Conservation (phyloP, 176 grass and related monocot genomes). For the Metroxylon sagu region DNA sequence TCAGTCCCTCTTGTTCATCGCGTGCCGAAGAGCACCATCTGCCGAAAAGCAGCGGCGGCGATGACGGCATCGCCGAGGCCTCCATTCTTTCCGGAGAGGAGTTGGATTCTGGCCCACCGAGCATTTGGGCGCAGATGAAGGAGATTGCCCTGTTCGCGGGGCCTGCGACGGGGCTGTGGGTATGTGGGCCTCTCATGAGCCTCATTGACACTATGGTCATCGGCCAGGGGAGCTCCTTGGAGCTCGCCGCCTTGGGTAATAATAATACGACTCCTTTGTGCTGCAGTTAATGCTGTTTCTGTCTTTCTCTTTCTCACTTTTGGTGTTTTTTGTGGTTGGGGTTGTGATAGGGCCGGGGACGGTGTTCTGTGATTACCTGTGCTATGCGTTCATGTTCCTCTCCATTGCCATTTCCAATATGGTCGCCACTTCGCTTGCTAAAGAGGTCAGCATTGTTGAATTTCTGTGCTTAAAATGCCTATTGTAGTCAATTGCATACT, state of each 20-base stretch:
- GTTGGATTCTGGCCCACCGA: not conserved
- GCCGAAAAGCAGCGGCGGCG: not conserved
- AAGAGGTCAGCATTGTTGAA: slow-evolving; percentile 37
- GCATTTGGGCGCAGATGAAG: slow-evolving; percentile 59
- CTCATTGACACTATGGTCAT: slow-evolving; percentile 99
- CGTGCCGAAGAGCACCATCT: not conserved
- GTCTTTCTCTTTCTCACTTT: too few species aligned
- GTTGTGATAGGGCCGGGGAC: slow-evolving; percentile 60
- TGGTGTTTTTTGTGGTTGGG: too few species aligned
- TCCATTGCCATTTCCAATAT: slow-evolving; percentile 88
- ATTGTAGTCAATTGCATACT: too few species aligned
- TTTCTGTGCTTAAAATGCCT: too few species aligned
- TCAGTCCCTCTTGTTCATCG: not conserved
- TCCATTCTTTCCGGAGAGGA: not conserved
- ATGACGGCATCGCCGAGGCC: not conserved
- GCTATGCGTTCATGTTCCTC: slow-evolving; percentile 96
- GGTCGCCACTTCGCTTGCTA: slow-evolving; percentile 85
- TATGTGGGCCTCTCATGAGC: slow-evolving; percentile 82
- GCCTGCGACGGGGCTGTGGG: slow-evolving; percentile 71
- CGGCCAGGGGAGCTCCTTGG: slow-evolving; percentile 65
- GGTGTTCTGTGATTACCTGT: slow-evolving; percentile 88
- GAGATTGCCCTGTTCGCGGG: slow-evolving; percentile 70
- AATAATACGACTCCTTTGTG: not conserved
- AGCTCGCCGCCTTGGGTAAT: slow-evolving; percentile 74
- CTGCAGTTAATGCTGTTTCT: too few species aligned